Base-by-base conservation (phyloP, 2,329 filamentous ascomycete species). In the Pezicula neosporulosa region DNA sequence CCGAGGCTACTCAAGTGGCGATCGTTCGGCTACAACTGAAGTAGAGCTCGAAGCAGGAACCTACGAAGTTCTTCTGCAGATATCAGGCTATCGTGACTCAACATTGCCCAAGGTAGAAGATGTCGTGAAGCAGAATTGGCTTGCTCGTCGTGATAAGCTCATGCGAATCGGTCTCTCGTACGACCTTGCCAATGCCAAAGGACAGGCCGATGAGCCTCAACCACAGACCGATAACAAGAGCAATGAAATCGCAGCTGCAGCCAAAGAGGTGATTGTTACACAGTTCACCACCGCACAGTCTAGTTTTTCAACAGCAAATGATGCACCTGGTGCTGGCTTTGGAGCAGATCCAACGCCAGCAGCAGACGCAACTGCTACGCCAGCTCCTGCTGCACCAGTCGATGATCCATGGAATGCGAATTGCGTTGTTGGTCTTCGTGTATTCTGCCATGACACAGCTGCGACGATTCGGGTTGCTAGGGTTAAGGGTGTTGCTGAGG, bases 171-270 rank as follows among this genome's bases (percentile, higher is more conserved):
- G 81, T 4, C 72, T 80, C 28, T 76, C 80, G 0, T 84, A 85
- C 51, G 81, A 85, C 57, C 61, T 84, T 3, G 81, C 81, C 0
- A 81, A 85, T 63, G 77, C 75, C 62, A 84, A 83, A 62, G 81
- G 81, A 2, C 70, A 72, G 27, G 60, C 77, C 24, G 67, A 74
- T 10, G 77, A 82, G 59, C 73, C 70, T 42, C 24, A 19, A 21
- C 7, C 39, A 21, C 12, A 21, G 39, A 8, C 12, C n/a, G 39
- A 19, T 9, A 19, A 19, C 13, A 42, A 19, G 13, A 42, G 15
- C 18, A 42, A 24, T 19, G 39, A 24, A 21, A 13, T 12, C 9
- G 16, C 39, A 24, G 10, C 39, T 18, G 24, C 15, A 12, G 39
- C 24, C 24, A 42, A 18, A 19, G 39, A 42, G 12, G 6, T 24